Percentiles rank a stretch among this genome's conserved stretches.
Conservation (phyloP, 805 yeast species). For the Clavispora fructus region DNA sequence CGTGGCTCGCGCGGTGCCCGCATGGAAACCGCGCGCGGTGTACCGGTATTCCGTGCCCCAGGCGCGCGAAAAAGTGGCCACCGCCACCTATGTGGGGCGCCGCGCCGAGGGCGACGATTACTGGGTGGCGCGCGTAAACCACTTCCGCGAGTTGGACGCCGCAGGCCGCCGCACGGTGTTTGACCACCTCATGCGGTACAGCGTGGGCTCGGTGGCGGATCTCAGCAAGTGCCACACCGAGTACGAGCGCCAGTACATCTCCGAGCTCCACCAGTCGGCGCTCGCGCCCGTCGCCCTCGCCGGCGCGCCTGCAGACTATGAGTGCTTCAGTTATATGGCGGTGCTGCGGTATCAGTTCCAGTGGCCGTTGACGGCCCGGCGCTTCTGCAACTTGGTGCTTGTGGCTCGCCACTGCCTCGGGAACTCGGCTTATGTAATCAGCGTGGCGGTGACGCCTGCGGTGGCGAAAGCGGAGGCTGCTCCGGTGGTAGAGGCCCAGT, state of each 20-base stretch:
- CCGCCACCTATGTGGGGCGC: slow-evolving; percentile 5
- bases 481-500: slow-evolving; percentile 13
- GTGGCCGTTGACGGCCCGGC: slow-evolving; percentile 31
- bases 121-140: slow-evolving; percentile 15
- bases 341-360: slow-evolving; percentile 31
- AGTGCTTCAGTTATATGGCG: slow-evolving; percentile 23
- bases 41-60: slow-evolving; percentile 12
- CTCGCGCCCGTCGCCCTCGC: slow-evolving; percentile 13
- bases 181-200: slow-evolving; percentile 8
- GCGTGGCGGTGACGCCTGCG: slow-evolving; percentile 29
- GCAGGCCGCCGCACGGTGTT: slow-evolving; percentile 7
- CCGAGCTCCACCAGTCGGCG: slow-evolving; percentile 25
- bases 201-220: slow-evolving; percentile 11
- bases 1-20: slow-evolving; percentile 7
- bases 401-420: slow-evolving; percentile 16
- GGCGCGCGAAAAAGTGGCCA: slow-evolving; percentile 7
- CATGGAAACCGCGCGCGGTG: slow-evolving; percentile 10
- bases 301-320: slow-evolving; percentile 11
- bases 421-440: slow-evolving; percentile 25
- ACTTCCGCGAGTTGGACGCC: slow-evolving; percentile 9
- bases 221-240: slow-evolving; percentile 27
- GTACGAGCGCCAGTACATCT: slow-evolving; percentile 32
- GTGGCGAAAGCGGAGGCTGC: slow-evolving; percentile 7
- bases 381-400: slow-evolving; percentile 33
- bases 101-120: slow-evolving; percentile 10